phyloP scores from a whole-genome alignment of 2,329 filamentous ascomycete genomes.

The Aspergillus sp. region DNA sequence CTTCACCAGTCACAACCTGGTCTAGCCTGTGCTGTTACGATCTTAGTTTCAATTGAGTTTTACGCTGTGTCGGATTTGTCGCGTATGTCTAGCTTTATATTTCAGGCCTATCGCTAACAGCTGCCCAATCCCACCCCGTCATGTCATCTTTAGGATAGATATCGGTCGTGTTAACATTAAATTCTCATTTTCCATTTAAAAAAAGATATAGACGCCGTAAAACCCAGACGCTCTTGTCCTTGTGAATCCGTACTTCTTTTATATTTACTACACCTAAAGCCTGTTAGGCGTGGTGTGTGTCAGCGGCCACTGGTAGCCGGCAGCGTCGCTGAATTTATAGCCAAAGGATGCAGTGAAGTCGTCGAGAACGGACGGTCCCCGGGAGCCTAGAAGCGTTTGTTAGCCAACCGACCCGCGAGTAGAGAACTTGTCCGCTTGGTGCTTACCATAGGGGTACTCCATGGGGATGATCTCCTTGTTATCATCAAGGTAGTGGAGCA shows the following conservation, averaged over 20 bases:
- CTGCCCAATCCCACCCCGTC: slow-evolving; percentile 14
- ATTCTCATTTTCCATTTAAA: slow-evolving; percentile 14
- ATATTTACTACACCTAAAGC: slow-evolving; percentile 57
- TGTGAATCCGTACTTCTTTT: slow-evolving; percentile 26
- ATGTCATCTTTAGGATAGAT: slow-evolving; percentile 15
- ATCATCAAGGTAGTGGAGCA: slow-evolving; percentile 96
- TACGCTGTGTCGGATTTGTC: background rate
- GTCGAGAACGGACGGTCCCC: slow-evolving; percentile 91
- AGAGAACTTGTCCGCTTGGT: background rate
- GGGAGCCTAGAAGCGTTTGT: slow-evolving; percentile 66
- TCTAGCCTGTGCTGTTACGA: no score
- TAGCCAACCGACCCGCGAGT: slow-evolving; percentile 1
- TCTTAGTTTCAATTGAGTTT: background rate
- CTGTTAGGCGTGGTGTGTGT: slow-evolving; percentile 71
- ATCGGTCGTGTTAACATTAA: slow-evolving; percentile 21
- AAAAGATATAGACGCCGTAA: slow-evolving; percentile 9
- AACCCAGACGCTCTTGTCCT: slow-evolving; percentile 10
- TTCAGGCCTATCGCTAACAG: slow-evolving; percentile 5
- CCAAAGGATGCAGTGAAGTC: slow-evolving; percentile 98
- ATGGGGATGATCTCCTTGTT: slow-evolving; percentile 99
- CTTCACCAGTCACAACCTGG: no score
- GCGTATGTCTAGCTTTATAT: background rate
- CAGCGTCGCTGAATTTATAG: slow-evolving; percentile 97
- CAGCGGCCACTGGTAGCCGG: slow-evolving; percentile 92
- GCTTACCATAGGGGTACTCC: slow-evolving; percentile 97